Base-by-base conservation (phyloP, 495 filamentous ascomycete species). In the Aspergillus coremiiformis region DNA sequence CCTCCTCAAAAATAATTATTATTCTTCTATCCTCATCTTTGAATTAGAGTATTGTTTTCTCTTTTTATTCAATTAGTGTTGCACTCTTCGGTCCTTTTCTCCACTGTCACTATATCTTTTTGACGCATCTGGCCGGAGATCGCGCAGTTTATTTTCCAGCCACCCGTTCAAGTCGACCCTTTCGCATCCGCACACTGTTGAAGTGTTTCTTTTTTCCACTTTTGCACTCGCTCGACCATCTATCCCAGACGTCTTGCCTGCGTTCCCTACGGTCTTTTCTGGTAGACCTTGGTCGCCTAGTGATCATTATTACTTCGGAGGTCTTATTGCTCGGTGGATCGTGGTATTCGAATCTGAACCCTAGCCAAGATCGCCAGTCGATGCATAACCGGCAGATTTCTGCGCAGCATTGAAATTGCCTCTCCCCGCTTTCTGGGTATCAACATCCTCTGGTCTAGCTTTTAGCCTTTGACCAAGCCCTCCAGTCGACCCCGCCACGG, bases 81-180 rank as follows among this genome's bases (percentile, higher is more conserved):
- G 19, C 17, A 39, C 19, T 21, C 19, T 20, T 41, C 39, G 17
- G 39, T 49, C 30, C 48, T 56, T 60, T 44, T 56, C 56, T 51
- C 63, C 7, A 41, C n/a, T 41, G 37, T 41, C 37, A 21, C 37
- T 41, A 21, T 41, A 41, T 20, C 37, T 41, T 21, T 39, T 35
- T 35, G n/a, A 39, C 35, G 35, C 35, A 17, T 41, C 19, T 21
- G 37, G 5, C 17, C 61, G 60, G 62, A 67, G 8, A 60, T 59
- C 65, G 67, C 68, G 64, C 69, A 68, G 65, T 67, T 70, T 63
- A 63, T 41, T 64, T 69, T 70, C 77, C 75, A 76, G 78, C 71
- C 77, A 80, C 78, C 75, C 37, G 37, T 78, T 26, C 41, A 32
- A 57, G n/a, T 52, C 51, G 26, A 43, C 51, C 15, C 44, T 24